A percentile compares a stretch with the other conserved stretches of the same genome.
Evolutionary conservation across 306 rosid genomes (phyloP).

Genomic region (Prunus mume): DNA sequence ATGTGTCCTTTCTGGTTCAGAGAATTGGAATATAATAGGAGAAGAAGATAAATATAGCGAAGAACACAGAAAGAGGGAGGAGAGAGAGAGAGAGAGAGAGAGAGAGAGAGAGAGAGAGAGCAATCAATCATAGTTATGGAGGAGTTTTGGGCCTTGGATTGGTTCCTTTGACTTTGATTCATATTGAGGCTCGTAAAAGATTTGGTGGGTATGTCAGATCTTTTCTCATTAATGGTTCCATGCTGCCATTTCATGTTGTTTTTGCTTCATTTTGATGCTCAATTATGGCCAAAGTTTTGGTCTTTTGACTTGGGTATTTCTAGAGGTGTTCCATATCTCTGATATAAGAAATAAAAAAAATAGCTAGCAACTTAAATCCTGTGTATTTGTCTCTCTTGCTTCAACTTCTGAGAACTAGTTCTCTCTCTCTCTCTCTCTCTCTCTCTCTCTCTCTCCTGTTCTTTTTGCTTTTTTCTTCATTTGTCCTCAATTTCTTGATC

Average conservation of each 20-base stretch:
- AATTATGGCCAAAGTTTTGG: not conserved
- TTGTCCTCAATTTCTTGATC: not conserved
- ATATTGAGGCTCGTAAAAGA: not conserved
- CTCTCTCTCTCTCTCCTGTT: not conserved
- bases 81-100: constrained; percentile 7
- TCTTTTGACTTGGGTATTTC: not conserved
- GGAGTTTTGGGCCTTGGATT: constrained; percentile 24
- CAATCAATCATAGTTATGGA: constrained; percentile 16
- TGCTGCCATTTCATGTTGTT: not conserved
- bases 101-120: not conserved
- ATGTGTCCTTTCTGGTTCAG: constrained; percentile 24
- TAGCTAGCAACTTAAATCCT: not conserved
- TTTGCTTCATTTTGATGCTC: not conserved
- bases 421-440: not conserved
- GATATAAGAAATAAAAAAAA: not conserved
- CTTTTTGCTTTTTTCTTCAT: not conserved
- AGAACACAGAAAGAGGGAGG: not conserved
- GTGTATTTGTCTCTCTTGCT: not conserved
- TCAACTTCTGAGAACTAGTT: not conserved
- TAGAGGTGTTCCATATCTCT: not conserved
- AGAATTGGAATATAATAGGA: constrained; percentile 14
- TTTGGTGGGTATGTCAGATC: constrained; percentile 35
- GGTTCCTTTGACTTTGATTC: constrained; percentile 30
- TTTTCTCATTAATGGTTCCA: constrained; percentile 7
- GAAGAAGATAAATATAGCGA: constrained; percentile 17